Percentiles rank a stretch among this genome's conserved stretches.
Conservation (phyloP, 75 land plant genomes). For the Chamaecyparis obtusa region DNA sequence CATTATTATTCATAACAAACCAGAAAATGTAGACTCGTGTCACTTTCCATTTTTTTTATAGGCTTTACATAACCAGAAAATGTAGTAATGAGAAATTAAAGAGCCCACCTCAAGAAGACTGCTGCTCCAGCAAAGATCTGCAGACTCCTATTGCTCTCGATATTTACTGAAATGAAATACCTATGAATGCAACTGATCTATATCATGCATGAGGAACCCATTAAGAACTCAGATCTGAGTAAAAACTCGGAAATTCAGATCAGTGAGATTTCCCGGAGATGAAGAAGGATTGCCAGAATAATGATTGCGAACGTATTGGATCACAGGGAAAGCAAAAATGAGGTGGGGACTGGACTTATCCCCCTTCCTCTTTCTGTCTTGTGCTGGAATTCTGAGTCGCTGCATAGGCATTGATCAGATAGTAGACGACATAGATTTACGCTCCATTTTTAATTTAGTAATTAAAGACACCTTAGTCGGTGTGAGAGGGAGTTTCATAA, state of each 20-base stretch:
- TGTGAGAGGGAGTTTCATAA: no score
- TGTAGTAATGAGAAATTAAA: not conserved
- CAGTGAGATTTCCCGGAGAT: not conserved
- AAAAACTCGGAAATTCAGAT: not conserved
- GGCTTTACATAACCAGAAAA: not conserved
- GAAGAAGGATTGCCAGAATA: not conserved
- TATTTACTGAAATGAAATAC: not conserved
- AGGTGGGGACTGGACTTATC: no score
- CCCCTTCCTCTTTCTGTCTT: no score
- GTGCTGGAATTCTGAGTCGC: not conserved
- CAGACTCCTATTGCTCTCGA: not conserved
- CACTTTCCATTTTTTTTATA: not conserved
- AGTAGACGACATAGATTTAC: not conserved
- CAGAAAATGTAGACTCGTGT: not conserved
- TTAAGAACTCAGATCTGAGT: not conserved
- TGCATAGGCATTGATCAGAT: not conserved
- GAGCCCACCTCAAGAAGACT: not conserved
- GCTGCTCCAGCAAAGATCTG: not conserved
- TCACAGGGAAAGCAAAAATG: no score
- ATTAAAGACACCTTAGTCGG: no score
- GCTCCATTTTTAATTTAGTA: not conserved
- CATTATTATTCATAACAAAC: not conserved
- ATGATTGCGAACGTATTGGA: not conserved
- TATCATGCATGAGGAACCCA: not conserved
- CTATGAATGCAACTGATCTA: not conserved